phyloP scores from a whole-genome alignment of 2,329 filamentous ascomycete genomes.

The Calonectria leucothoes region DNA sequence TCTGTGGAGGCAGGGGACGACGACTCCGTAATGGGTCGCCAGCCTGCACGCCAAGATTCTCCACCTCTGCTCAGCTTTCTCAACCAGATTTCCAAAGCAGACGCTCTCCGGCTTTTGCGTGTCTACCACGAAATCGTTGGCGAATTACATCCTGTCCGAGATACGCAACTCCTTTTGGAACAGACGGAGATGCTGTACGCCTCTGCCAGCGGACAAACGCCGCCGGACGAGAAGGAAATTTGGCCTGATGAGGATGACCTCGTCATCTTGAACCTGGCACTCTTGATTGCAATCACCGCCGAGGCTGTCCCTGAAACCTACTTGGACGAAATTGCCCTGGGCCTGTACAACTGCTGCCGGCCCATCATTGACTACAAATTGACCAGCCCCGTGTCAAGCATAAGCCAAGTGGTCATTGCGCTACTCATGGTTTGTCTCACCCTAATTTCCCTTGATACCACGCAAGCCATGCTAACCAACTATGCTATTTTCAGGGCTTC shows the following conservation, averaged over 20 bases:
- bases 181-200: not conserved
- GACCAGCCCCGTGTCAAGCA: not conserved
- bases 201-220: not conserved
- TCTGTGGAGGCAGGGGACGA: not conserved
- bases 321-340: not conserved
- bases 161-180: not conserved
- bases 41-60: not conserved
- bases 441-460: not conserved
- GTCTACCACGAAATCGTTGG: conserved; percentile 6
- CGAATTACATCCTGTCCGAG: not conserved
- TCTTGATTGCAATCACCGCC: not conserved
- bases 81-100: not conserved
- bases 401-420: not conserved
- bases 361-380: not conserved
- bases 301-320: not conserved
- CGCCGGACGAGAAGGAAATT: not conserved
- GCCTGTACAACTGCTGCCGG: not conserved
- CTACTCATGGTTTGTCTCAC: not conserved
- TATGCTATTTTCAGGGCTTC: not conserved
- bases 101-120: not conserved
- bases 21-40: not conserved
- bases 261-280: not conserved
- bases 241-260: not conserved
- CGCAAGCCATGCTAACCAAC: not conserved
- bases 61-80: not conserved